phyloP scores from a whole-genome alignment of 2,329 filamentous ascomycete species.

The Truncatella angustata region DNA sequence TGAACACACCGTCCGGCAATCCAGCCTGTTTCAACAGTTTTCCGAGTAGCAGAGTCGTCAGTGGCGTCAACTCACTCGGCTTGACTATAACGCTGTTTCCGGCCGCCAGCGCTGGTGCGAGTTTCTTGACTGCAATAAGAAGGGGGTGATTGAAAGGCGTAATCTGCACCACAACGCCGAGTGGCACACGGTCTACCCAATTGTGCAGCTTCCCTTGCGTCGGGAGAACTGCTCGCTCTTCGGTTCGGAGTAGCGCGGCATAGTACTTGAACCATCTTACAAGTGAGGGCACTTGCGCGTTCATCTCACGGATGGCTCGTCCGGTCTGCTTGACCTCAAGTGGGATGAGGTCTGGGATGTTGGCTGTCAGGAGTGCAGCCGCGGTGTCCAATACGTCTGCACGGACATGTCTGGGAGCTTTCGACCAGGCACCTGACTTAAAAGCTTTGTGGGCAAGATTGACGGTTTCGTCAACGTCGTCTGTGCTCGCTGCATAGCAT shows the following conservation, averaged over 20 bases:
- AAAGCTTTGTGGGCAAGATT: constrained; percentile 43
- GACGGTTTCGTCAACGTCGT: constrained; percentile 42
- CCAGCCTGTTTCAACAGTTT: constrained; percentile 64
- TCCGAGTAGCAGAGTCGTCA: constrained; percentile 59
- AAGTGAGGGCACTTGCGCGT: constrained; percentile 64
- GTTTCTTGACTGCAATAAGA: constrained; percentile 58
- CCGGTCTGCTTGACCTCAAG: constrained; percentile 69
- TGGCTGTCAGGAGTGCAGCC: constrained; percentile 49
- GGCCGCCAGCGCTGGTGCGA: constrained; percentile 58
- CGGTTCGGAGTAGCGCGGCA: constrained; percentile 63
- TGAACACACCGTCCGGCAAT: constrained; percentile 68
- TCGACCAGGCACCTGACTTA: constrained; percentile 54
- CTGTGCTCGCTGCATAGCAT: constrained; percentile 45
- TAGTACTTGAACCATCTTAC: constrained; percentile 73
- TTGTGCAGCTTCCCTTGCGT: constrained; percentile 61
- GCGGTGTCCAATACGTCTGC: constrained; percentile 62
- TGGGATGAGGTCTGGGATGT: constrained; percentile 55
- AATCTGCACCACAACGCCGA: constrained; percentile 57
- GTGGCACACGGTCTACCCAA: constrained; percentile 51
- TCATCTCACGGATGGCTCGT: constrained; percentile 67
- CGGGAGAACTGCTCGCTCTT: constrained; percentile 65
- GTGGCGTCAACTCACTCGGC: constrained; percentile 60
- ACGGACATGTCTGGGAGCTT: constrained; percentile 52
- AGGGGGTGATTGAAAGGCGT: constrained; percentile 60
- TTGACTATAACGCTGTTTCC: constrained; percentile 62